Percentiles rank a stretch among this genome's conserved stretches.
These are phyloP conservation scores for Syncephalastrum sp. DNA, from an alignment of 371 early-diverging fungal species.

Conservation along the genomic window DNA sequence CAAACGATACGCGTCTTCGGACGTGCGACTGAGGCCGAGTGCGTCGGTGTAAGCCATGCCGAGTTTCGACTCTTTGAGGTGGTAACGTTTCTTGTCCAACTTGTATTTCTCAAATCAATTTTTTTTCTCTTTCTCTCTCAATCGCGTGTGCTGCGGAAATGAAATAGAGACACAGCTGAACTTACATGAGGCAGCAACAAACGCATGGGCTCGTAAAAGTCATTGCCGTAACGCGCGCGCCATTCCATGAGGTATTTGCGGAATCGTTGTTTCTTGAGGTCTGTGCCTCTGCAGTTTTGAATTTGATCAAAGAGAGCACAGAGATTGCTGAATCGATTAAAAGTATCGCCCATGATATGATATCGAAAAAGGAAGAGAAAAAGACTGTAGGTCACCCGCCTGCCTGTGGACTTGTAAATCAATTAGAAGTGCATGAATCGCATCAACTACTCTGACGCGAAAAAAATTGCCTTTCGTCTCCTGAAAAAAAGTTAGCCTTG, in stretches of 20 bases:
- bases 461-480: too few relatives aligned
- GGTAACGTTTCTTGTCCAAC: constrained; percentile 68
- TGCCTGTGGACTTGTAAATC: too few relatives aligned
- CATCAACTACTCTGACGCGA: too few relatives aligned
- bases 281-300: constrained; percentile 20
- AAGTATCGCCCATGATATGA: too few relatives aligned
- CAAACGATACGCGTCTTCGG: constrained; percentile 55
- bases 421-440: too few relatives aligned
- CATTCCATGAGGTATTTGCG: constrained; percentile 35
- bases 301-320: constrained; percentile 21
- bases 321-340: constrained; percentile 12
- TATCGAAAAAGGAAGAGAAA: too few relatives aligned
- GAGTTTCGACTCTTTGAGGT: constrained; percentile 67
- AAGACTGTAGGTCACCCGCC: too few relatives aligned
- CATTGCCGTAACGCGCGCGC: constrained; percentile 43
- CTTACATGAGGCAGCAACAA: constrained; percentile 68
- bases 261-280: constrained; percentile 22
- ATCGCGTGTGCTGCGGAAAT: too few relatives aligned
- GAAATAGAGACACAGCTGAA: background rate
- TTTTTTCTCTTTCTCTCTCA: too few relatives aligned
- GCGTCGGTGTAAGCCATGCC: constrained; percentile 63
- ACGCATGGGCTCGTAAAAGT: constrained; percentile 61
- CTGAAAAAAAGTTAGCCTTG: too few relatives aligned
- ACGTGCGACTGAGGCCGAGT: constrained; percentile 50
- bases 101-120: constrained; percentile 11